phyloP scores from a whole-genome alignment of 169 alveolate genomes.

The Pseudocohnilembus persalinus region DNA sequence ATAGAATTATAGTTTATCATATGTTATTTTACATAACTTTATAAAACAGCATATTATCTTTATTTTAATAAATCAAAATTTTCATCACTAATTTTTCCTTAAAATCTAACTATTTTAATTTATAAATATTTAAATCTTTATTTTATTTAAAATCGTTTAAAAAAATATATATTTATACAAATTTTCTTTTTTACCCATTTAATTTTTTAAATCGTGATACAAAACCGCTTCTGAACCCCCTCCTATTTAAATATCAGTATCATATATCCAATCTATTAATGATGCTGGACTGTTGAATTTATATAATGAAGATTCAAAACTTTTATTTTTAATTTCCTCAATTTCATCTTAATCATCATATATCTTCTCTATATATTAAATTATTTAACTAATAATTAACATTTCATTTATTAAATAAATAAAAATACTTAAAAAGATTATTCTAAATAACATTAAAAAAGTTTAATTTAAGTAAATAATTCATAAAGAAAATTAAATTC shows the following conservation, averaged over 20 bases:
- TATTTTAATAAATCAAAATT: conserved; percentile 8
- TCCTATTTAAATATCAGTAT: conserved; percentile 13
- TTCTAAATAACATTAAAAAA: too few species aligned
- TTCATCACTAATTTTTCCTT: conserved; percentile 13
- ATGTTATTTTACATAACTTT: not conserved
- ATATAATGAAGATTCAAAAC: not conserved
- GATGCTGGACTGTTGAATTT: conserved; percentile 2
- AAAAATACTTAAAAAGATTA: too few species aligned
- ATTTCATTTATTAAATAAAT: too few species aligned
- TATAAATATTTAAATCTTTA: not conserved
- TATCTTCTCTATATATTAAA: too few species aligned
- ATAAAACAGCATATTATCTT: conserved; percentile 22
- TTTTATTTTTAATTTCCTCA: not conserved
- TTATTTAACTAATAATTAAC: too few species aligned
- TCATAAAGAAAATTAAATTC: too few species aligned
- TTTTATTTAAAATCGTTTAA: not conserved
- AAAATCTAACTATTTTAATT: not conserved
- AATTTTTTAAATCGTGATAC: not conserved
- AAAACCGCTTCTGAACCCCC: conserved; percentile 1
- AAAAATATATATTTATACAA: not conserved
- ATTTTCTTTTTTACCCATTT: not conserved
- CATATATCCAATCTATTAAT: conserved; percentile 7
- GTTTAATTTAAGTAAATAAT: too few species aligned
- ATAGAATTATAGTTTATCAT: too few species aligned
- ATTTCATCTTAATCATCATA: not conserved